Evolutionary conservation across 225 moss, liverwort and hornwort species (phyloP).

Genomic region (Pseudisothecium myosuroides): DNA sequence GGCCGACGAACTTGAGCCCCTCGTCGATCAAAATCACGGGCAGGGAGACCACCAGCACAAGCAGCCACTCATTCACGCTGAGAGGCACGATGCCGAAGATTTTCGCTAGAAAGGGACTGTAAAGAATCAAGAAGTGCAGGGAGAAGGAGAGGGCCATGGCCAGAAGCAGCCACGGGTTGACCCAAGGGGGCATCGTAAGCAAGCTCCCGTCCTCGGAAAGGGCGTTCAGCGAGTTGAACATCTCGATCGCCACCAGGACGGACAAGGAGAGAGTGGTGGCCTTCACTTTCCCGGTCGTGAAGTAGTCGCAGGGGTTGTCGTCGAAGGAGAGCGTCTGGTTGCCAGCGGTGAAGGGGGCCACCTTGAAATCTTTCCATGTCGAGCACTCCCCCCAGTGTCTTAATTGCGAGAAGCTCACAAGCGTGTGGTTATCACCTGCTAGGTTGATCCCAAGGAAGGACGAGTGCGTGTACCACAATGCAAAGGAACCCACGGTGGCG

Average conservation of each 20-base stretch:
- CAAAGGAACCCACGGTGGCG: conserved; percentile 86
- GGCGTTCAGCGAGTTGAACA: conserved; percentile 95
- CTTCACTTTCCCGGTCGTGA: conserved; percentile 84
- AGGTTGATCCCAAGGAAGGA: conserved; percentile 87
- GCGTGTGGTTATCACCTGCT: conserved; percentile 59
- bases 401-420: conserved; percentile 65
- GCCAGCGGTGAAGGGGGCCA: conserved; percentile 76
- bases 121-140: conserved; percentile 80
- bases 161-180: conserved; percentile 74
- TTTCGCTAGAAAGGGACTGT: conserved; percentile 66
- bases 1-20: conserved; percentile 80
- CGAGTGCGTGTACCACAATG: conserved; percentile 78
- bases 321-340: conserved; percentile 55
- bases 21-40: conserved; percentile 91
- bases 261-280: conserved; percentile 84
- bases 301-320: conserved; percentile 88
- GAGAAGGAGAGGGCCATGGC: conserved; percentile 73
- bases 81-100: conserved; percentile 89
- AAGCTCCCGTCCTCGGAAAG: conserved; percentile 88
- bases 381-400: conserved; percentile 80
- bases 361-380: conserved; percentile 74
- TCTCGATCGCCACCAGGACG: conserved; percentile 85
- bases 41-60: conserved; percentile 71
- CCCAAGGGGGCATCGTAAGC: conserved; percentile 90
- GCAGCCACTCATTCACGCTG: conserved; percentile 81